Conservation (phyloP, 1,139 yeast genomes). For the Saccharomyces uvarum region DNA sequence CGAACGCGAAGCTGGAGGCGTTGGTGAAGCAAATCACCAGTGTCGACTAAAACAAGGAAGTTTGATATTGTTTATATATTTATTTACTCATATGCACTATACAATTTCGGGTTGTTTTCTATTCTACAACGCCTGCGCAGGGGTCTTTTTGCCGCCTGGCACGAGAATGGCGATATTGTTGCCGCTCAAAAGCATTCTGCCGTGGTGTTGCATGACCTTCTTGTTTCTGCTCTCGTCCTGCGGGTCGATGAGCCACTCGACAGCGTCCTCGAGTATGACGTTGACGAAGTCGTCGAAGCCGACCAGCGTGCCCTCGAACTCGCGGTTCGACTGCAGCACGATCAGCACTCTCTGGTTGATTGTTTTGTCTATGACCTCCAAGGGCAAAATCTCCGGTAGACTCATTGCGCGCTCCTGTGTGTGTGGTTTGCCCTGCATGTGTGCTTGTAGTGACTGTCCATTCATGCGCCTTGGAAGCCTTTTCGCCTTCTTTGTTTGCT, state of each 20-base stretch:
- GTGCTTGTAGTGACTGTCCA: not conserved
- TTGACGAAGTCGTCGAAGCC: slow-evolving; percentile 96
- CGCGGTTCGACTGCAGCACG: slow-evolving; percentile 63
- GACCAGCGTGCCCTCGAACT: slow-evolving; percentile 75
- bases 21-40: slow-evolving; percentile 9
- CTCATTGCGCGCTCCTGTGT: not conserved
- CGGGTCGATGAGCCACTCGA: slow-evolving; percentile 39
- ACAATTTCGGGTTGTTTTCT: not conserved
- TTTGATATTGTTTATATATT: not conserved
- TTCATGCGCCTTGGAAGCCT: not conserved
- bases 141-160: slow-evolving; percentile 38
- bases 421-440: not conserved
- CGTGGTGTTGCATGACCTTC: slow-evolving; percentile 35
- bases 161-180: slow-evolving; percentile 75
- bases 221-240: slow-evolving; percentile 36
- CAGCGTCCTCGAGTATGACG: slow-evolving; percentile 78
- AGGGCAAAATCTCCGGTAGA: slow-evolving; percentile 41
- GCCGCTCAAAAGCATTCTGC: slow-evolving; percentile 78
- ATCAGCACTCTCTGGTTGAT: slow-evolving; percentile 77
- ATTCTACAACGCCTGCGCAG: not conserved
- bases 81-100: not conserved
- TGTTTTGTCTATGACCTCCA: slow-evolving; percentile 82
- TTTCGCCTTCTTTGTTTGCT: not conserved
- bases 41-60: slow-evolving; percentile 3
- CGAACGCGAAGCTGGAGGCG: slow-evolving; percentile 22